Conservation (phyloP, 495 filamentous ascomycete species). For the Durotheca rogersii region DNA sequence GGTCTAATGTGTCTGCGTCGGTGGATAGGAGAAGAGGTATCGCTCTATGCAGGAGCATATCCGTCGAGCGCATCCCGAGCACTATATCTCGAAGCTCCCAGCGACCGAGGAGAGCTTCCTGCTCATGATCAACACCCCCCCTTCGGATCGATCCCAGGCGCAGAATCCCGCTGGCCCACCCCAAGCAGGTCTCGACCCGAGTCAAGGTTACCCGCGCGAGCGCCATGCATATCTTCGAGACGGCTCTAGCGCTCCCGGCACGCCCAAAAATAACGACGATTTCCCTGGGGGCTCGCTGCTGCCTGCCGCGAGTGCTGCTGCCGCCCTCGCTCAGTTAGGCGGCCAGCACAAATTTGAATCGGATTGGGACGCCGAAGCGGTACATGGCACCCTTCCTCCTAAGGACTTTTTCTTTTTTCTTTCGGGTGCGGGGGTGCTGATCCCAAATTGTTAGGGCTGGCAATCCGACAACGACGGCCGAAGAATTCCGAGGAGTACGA, state of each 20-base stretch:
- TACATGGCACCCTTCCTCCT: conserved; percentile 56
- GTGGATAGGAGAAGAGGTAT: conserved; percentile 85
- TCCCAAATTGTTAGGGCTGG: conserved; percentile 55
- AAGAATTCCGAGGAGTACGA: conserved; percentile 55
- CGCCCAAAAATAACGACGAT: conserved; percentile 73
- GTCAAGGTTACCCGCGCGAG: conserved; percentile 46
- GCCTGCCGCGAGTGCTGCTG: conserved; percentile 75
- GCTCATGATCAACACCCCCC: conserved; percentile 89
- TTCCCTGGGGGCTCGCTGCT: conserved; percentile 59
- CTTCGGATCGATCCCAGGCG: conserved; percentile 69
- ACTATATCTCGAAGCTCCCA: conserved; percentile 98
- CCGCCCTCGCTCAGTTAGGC: conserved; percentile 84
- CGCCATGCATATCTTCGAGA: conserved; percentile 55
- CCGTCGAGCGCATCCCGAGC: conserved; percentile 91
- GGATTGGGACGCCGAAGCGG: conserved; percentile 83
- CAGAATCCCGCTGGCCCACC: conserved; percentile 36
- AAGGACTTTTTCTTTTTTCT: neutral
- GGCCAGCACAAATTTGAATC: conserved; percentile 70
- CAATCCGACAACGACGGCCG: conserved; percentile 70
- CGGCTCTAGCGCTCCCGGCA: conserved; percentile 69
- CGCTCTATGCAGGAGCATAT: conserved; percentile 99
- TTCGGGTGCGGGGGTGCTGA: conserved; percentile 28
- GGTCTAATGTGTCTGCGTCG: conserved; percentile 7
- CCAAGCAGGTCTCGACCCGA: conserved; percentile 27
- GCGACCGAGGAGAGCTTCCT: conserved; percentile 98